Percentiles rank a stretch among this genome's conserved stretches.
phyloP scores from a whole-genome alignment of 129 eudicot genomes.

The Oenanthe sinensis region DNA sequence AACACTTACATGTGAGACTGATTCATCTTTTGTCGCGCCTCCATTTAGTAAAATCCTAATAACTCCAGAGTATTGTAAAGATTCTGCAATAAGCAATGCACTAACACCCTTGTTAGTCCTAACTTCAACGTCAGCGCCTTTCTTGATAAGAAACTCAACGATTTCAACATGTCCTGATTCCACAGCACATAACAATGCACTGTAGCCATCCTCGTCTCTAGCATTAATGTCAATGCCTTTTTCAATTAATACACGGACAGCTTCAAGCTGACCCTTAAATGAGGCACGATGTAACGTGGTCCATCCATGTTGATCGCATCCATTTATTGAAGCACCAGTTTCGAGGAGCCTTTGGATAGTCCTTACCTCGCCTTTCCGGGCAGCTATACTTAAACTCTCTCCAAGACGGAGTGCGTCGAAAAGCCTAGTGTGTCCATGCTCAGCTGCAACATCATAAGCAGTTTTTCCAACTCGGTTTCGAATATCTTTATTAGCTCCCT shows the following conservation, averaged over 20 bases:
- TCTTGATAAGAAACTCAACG: constrained; percentile 56
- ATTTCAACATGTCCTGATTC: constrained; percentile 60
- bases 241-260: constrained; percentile 36
- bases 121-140: constrained; percentile 62
- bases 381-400: constrained; percentile 45
- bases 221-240: constrained; percentile 46
- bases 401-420: constrained; percentile 45
- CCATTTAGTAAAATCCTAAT: constrained; percentile 40
- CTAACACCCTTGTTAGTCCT: constrained; percentile 69
- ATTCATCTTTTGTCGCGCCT: constrained; percentile 38
- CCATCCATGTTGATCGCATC: constrained; percentile 68
- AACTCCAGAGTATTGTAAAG: constrained; percentile 54
- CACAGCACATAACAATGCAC: constrained; percentile 60
- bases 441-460: constrained; percentile 55
- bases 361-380: constrained; percentile 52
- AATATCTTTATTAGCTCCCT: constrained; percentile 60
- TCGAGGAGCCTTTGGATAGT: constrained; percentile 44
- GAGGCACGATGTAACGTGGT: constrained; percentile 62
- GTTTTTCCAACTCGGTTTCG: constrained; percentile 36
- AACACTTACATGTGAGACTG: not conserved
- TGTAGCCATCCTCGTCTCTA: constrained; percentile 56
- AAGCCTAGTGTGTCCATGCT: constrained; percentile 45
- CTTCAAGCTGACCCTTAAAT: constrained; percentile 46
- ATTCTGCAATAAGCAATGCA: constrained; percentile 60
- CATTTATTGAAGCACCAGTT: constrained; percentile 40